Evolutionary conservation across 2,329 filamentous ascomycete species (phyloP).

Genomic region (Hypocrella siamensis): DNA sequence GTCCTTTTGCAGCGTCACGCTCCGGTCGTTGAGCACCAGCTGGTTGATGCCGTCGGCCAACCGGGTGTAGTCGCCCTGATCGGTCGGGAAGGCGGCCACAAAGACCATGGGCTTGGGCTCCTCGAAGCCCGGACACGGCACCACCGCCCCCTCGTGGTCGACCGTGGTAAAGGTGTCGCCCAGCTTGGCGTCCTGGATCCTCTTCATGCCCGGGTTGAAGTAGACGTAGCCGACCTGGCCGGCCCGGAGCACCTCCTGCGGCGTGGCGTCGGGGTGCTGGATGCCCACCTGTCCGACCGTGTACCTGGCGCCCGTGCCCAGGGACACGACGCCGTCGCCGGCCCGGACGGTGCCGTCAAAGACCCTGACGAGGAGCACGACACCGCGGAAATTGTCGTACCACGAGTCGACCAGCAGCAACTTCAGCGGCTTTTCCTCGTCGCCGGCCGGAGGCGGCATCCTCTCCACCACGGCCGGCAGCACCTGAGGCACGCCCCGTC

Average conservation of each 20-base stretch:
- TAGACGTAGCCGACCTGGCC: slow-evolving; percentile 94
- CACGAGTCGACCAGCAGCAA: slow-evolving; percentile 91
- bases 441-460: slow-evolving; percentile 67
- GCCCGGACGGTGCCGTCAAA: slow-evolving; percentile 77
- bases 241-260: slow-evolving; percentile 65
- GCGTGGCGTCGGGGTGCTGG: slow-evolving; percentile 77
- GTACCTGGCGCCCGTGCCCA: slow-evolving; percentile 80
- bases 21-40: slow-evolving; percentile 85
- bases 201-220: slow-evolving; percentile 98
- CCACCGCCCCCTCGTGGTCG: slow-evolving; percentile 58
- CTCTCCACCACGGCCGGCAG: slow-evolving; percentile 74
- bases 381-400: slow-evolving; percentile 94
- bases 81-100: slow-evolving; percentile 87
- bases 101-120: slow-evolving; percentile 99
- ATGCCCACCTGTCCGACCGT: slow-evolving; percentile 93
- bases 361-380: slow-evolving; percentile 76
- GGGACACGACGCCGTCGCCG: slow-evolving; percentile 74
- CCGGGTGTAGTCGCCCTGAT: slow-evolving; percentile 73
- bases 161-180: slow-evolving; percentile 87
- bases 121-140: slow-evolving; percentile 81
- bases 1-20: slow-evolving; percentile 86
- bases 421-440: slow-evolving; percentile 55
- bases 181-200: slow-evolving; percentile 85
- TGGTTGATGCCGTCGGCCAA: slow-evolving; percentile 90
- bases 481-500: slow-evolving; percentile 69